Conservation (phyloP, 192 early-diverging fungal species). For the Coemansia sp. region DNA sequence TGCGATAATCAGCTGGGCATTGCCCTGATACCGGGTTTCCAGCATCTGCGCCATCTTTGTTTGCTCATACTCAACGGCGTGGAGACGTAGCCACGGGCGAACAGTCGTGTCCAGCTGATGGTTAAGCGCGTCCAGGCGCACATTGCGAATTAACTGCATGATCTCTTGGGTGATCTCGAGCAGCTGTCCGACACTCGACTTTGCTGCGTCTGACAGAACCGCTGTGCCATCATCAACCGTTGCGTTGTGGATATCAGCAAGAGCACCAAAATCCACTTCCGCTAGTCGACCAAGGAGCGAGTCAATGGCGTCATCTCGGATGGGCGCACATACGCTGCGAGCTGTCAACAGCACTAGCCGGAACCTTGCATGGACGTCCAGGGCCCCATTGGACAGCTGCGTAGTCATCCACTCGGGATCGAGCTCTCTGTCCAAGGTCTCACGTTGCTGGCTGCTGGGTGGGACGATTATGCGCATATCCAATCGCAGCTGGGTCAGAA, state of each 20-base stretch:
- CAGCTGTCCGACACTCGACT: constrained; percentile 9
- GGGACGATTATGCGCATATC: constrained; percentile 36
- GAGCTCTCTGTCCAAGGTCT: constrained; percentile 32
- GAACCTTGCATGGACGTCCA: constrained; percentile 27
- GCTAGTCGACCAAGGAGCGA: constrained; percentile 4
- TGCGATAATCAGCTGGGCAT: not conserved
- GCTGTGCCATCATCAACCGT: not conserved
- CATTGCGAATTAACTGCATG: constrained; percentile 30
- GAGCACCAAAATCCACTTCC: constrained; percentile 2
- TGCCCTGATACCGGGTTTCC: not conserved
- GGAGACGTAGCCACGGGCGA: constrained; percentile 41
- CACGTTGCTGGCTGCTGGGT: constrained; percentile 9
- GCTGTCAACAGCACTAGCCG: constrained; percentile 18
- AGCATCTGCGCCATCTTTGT: constrained; percentile 29
- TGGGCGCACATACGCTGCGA: constrained; percentile 38
- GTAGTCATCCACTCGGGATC: constrained; percentile 31
- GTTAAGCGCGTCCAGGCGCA: constrained; percentile 42
- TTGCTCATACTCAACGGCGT: constrained; percentile 43
- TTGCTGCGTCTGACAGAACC: not conserved
- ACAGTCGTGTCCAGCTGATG: constrained; percentile 39
- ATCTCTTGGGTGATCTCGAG: constrained; percentile 19
- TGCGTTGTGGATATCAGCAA: not conserved
- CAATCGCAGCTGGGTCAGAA: constrained; percentile 25
- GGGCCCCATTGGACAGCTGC: constrained; percentile 18
- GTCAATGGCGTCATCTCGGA: constrained; percentile 22